These are phyloP conservation scores for Detonula confervacea DNA, from an alignment of 352 stramenopile species.

Conservation along the genomic window DNA sequence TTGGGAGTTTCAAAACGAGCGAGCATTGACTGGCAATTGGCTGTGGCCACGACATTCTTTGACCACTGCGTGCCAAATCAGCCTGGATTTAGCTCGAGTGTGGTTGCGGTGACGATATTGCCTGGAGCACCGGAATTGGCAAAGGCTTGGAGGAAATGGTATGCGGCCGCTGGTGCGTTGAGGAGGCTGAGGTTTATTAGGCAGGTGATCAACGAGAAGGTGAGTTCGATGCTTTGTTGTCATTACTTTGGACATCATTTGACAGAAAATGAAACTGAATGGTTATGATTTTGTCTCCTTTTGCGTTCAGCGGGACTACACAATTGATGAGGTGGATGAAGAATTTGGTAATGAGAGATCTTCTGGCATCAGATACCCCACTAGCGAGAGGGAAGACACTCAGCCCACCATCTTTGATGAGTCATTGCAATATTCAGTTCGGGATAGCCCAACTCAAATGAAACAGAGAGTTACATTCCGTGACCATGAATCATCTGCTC, in stretches of 20 bases:
- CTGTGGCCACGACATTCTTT: slow-evolving; percentile 78
- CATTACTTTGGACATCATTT: too few species aligned
- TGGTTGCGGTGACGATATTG: slow-evolving; percentile 84
- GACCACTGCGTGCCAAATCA: slow-evolving; percentile 84
- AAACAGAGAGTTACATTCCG: slow-evolving; percentile 40
- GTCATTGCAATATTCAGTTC: background rate
- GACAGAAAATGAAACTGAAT: too few species aligned
- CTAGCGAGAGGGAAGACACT: too few species aligned
- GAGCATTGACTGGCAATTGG: slow-evolving; percentile 81
- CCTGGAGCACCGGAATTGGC: slow-evolving; percentile 66
- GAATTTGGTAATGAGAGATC: slow-evolving; percentile 22
- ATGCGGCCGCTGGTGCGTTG: slow-evolving; percentile 66
- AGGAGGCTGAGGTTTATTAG: slow-evolving; percentile 78
- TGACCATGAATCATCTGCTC: slow-evolving; percentile 28
- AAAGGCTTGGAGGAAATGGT: slow-evolving; percentile 83
- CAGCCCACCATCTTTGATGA: background rate
- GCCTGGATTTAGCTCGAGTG: slow-evolving; percentile 76
- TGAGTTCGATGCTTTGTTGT: slow-evolving; percentile 19
- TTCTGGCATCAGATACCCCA: too few species aligned
- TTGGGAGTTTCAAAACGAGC: slow-evolving; percentile 34
- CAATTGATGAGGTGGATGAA: slow-evolving; percentile 52
- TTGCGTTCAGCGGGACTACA: slow-evolving; percentile 43
- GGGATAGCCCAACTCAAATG: background rate
- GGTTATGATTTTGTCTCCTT: too few species aligned
- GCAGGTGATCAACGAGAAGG: slow-evolving; percentile 58